These are phyloP conservation scores for Chytridium lagenaria DNA, from an alignment of 371 early-diverging fungal species.

Conservation along the genomic window DNA sequence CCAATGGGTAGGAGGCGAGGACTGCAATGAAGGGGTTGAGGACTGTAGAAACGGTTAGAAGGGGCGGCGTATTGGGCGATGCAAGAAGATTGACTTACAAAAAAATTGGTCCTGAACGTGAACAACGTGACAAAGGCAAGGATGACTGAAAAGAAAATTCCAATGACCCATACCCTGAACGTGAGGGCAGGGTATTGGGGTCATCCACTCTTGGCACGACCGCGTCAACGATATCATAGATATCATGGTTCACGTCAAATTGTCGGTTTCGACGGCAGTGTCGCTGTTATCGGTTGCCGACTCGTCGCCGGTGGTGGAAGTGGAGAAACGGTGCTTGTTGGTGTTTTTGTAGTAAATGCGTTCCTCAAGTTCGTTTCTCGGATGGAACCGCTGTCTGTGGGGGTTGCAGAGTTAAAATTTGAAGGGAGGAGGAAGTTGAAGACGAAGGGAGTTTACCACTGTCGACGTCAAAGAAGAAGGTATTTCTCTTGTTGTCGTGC, in stretches of 20 bases:
- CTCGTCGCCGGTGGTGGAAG: background rate
- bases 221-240: slow-evolving; percentile 21
- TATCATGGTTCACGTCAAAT: slow-evolving; percentile 9
- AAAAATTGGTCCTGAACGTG: slow-evolving; percentile 25
- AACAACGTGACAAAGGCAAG: slow-evolving; percentile 65
- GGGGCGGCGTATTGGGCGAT: slow-evolving; percentile 30
- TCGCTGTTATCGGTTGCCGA: background rate
- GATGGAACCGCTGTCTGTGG: background rate
- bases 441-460: background rate
- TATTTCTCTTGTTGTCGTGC: background rate
- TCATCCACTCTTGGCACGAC: slow-evolving; percentile 43
- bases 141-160: slow-evolving; percentile 64
- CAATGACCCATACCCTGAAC: slow-evolving; percentile 74
- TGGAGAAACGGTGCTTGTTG: background rate
- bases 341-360: background rate
- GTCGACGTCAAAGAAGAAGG: slow-evolving; percentile 11
- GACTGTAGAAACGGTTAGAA: background rate
- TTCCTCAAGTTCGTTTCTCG: background rate
- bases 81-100: slow-evolving; percentile 11
- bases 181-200: slow-evolving; percentile 71
- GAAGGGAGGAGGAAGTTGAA: background rate
- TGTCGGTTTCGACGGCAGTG: background rate
- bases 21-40: slow-evolving; percentile 69
- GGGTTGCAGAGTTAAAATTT: background rate
- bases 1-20: slow-evolving; percentile 68